Evolutionary conservation across 2,329 filamentous ascomycete species (phyloP).

Genomic region (Xylaria digitata): DNA sequence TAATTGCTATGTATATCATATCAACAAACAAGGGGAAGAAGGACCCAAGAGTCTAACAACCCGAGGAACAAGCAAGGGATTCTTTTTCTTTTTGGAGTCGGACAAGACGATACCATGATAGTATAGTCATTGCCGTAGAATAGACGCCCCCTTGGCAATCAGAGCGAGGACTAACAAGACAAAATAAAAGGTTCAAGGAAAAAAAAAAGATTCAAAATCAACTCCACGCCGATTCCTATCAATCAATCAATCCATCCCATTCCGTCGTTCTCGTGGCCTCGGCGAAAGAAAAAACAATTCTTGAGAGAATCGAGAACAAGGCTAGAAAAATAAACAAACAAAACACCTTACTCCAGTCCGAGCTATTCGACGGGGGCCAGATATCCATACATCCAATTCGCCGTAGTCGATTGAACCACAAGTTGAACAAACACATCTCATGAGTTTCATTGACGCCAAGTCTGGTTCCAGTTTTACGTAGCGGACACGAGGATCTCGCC

Average conservation of each 20-base stretch:
- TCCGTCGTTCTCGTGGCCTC: background rate
- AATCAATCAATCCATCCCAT: slow-evolving; percentile 10
- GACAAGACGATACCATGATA: background rate
- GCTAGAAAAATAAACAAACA: background rate
- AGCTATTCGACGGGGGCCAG: background rate
- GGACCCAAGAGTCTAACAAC: slow-evolving; percentile 2
- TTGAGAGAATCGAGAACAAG: background rate
- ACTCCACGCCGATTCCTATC: slow-evolving; percentile 9
- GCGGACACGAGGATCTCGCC: slow-evolving; percentile 54
- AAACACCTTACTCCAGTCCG: slow-evolving; percentile 15
- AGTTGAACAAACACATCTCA: no score
- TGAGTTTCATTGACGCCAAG: background rate
- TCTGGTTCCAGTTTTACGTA: slow-evolving; percentile 37
- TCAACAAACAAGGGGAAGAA: slow-evolving; percentile 15
- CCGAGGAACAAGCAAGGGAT: slow-evolving; percentile 1
- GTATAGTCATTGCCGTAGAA: background rate
- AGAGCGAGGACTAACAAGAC: background rate
- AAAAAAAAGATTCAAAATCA: background rate
- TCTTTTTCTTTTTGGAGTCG: slow-evolving; percentile 4
- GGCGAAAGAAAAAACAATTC: background rate
- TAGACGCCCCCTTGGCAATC: no score
- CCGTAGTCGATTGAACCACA: no score
- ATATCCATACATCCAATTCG: background rate
- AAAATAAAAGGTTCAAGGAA: background rate
- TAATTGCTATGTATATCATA: slow-evolving; percentile 31